Conservation (phyloP, 257 asterid genomes). For the Gentiana macrophylla region DNA sequence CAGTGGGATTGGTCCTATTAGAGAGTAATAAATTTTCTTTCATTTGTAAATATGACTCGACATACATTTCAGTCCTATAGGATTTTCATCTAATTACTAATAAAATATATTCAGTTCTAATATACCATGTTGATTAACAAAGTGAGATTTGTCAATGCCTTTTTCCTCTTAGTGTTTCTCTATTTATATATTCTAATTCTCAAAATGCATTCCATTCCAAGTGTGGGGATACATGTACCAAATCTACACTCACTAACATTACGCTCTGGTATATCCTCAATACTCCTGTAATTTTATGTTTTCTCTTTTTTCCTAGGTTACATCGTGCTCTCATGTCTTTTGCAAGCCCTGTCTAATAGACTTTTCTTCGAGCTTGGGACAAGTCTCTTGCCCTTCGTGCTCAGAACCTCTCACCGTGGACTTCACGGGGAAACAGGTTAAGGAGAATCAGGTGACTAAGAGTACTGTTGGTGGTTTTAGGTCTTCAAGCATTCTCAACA, state of each 20-base stretch:
- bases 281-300: neutral
- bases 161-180: no score
- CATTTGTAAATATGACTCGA: no score
- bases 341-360: conserved; percentile 84
- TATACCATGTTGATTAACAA: no score
- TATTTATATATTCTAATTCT: no score
- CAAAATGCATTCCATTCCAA: neutral
- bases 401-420: conserved; percentile 82
- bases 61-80: no score
- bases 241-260: no score
- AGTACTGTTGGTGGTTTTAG: conserved; percentile 59
- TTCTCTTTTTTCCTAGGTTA: conserved; percentile 41
- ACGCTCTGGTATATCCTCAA: neutral
- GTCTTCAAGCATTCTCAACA: conserved; percentile 73
- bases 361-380: conserved; percentile 58
- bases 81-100: no score
- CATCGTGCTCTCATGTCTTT: conserved; percentile 73
- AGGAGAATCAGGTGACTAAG: conserved; percentile 40
- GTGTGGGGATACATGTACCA: no score
- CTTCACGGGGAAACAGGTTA: conserved; percentile 42
- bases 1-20: no score
- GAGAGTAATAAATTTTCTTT: no score
- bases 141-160: no score
- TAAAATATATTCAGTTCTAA: no score
- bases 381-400: conserved; percentile 78